Percentiles rank a stretch among this genome's conserved stretches.
phyloP scores from a whole-genome alignment of 2,329 filamentous ascomycete species.

The Phialocephala subalpina region DNA sequence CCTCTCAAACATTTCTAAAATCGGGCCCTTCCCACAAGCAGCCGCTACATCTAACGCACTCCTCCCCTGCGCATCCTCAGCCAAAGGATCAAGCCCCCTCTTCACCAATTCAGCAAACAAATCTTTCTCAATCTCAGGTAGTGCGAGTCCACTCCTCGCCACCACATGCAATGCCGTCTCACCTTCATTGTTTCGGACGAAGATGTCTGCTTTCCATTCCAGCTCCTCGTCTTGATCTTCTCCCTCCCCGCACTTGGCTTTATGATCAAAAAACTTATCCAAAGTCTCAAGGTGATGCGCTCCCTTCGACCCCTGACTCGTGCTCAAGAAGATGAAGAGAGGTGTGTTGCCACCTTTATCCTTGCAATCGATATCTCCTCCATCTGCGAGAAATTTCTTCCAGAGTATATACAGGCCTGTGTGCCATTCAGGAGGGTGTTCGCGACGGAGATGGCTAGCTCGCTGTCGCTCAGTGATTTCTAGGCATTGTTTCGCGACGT shows the following conservation, averaged over 20 bases:
- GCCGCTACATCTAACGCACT: slow-evolving; percentile 31
- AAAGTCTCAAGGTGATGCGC: slow-evolving; percentile 15
- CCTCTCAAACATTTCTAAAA: slow-evolving; percentile 30
- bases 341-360: slow-evolving; percentile 29
- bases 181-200: slow-evolving; percentile 27
- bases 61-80: slow-evolving; percentile 26
- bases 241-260: no score
- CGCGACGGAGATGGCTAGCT: neutral
- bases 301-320: neutral
- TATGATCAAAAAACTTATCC: slow-evolving; percentile 15
- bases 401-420: neutral
- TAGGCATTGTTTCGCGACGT: slow-evolving; percentile 33
- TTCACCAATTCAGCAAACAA: slow-evolving; percentile 28
- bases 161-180: slow-evolving; percentile 31
- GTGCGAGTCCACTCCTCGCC: slow-evolving; percentile 13
- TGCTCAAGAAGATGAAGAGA: slow-evolving; percentile 20
- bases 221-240: no score
- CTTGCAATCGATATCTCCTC: slow-evolving; percentile 28
- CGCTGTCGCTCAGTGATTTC: neutral
- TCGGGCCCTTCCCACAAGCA: slow-evolving; percentile 27
- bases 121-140: slow-evolving; percentile 20
- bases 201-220: slow-evolving; percentile 20
- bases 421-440: neutral
- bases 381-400: slow-evolving; percentile 20
- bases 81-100: slow-evolving; percentile 27